Percentiles rank a stretch among this genome's conserved stretches.
Conservation (phyloP, 148 eudicot genomes). For the Diospyros kaki region DNA sequence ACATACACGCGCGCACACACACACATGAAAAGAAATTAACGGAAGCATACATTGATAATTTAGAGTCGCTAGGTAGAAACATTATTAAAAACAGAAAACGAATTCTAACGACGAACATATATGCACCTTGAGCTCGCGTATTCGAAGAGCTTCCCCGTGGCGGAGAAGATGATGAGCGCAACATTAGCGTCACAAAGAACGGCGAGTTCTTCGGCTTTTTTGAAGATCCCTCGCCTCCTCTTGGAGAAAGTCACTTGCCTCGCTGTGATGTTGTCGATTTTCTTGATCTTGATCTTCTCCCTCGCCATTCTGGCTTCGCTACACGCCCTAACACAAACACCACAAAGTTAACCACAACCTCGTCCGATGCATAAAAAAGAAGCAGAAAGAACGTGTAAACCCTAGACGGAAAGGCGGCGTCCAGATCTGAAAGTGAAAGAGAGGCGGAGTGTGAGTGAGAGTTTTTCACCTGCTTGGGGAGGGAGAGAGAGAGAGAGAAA, state of each 20-base stretch:
- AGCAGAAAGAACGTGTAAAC: not conserved
- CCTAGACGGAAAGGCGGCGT: not conserved
- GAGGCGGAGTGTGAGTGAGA: not conserved
- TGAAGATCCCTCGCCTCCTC: conserved; percentile 39
- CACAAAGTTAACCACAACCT: no score
- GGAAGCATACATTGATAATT: no score
- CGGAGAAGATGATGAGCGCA: conserved; percentile 38
- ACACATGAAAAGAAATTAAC: no score
- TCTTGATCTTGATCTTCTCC: conserved; percentile 26
- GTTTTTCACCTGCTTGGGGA: not conserved
- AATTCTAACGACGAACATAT: not conserved
- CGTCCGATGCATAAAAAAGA: not conserved
- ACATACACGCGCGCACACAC: no score
- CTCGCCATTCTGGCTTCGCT: conserved; percentile 1
- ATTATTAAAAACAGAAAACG: no score
- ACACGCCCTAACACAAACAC: not conserved
- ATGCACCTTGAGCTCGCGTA: conserved; percentile 32
- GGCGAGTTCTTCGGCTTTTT: conserved; percentile 41
- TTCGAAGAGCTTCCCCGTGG: conserved; percentile 44
- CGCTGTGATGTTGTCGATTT: conserved; percentile 38
- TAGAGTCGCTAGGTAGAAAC: not conserved
- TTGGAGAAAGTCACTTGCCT: conserved; percentile 48
- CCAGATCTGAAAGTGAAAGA: conserved; percentile 6
- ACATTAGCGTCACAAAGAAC: conserved; percentile 46
- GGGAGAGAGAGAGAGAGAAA: not conserved